Evolutionary conservation across 257 asterid genomes (phyloP).

Genomic region (Nicotiana tomentosiformis): DNA sequence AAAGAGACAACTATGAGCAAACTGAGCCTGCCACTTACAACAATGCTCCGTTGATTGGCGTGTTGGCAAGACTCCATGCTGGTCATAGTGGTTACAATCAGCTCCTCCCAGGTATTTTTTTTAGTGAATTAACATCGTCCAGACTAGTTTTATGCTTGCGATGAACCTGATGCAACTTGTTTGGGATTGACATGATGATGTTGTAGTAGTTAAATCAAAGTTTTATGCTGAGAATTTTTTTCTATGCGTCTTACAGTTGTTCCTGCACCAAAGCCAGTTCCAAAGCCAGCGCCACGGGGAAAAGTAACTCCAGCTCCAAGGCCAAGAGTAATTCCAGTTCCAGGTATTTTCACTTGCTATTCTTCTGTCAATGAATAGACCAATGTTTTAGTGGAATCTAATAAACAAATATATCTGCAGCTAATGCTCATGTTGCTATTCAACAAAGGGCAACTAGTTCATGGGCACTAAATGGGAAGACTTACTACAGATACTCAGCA

Average conservation of each 20-base stretch:
- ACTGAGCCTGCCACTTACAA: constrained; percentile 99
- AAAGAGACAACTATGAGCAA: constrained; percentile 92
- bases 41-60: constrained; percentile 82
- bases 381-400: neutral
- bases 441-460: constrained; percentile 55
- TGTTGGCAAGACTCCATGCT: constrained; percentile 74
- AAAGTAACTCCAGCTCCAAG: constrained; percentile 29
- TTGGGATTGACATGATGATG: neutral
- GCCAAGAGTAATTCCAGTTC: constrained; percentile 41
- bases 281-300: constrained; percentile 36
- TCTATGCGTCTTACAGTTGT: neutral
- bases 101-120: constrained; percentile 71
- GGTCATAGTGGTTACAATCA: constrained; percentile 74
- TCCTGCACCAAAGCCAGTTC: constrained; percentile 8
- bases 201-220: neutral
- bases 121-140: neutral
- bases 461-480: constrained; percentile 63
- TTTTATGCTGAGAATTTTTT: constrained; percentile 33
- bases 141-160: neutral
- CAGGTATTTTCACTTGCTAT: constrained; percentile 41
- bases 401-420: constrained; percentile 31
- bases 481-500: constrained; percentile 74
- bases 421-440: constrained; percentile 34
- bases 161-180: neutral
- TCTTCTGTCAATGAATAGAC: neutral